Evolutionary conservation across 768 basidiomycete species (phyloP).

Genomic region (Termitomyces sp.): DNA sequence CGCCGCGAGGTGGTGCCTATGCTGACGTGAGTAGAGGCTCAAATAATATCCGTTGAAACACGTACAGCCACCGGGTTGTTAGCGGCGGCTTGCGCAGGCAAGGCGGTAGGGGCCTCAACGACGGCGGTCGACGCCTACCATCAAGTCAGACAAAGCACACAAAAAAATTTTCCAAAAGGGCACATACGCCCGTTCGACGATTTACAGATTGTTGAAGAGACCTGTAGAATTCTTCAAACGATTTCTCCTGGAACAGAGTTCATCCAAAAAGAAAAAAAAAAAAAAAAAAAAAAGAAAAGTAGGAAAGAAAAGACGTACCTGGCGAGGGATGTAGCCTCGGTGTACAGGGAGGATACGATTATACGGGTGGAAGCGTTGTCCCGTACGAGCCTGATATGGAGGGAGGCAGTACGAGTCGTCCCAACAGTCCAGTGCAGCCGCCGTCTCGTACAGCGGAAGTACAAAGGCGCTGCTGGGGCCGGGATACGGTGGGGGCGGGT

Average conservation of each 20-base stretch:
- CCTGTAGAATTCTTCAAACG: not conserved
- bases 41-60: not conserved
- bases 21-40: not conserved
- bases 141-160: not conserved
- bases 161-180: not conserved
- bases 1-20: not conserved
- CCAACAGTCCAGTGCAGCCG: constrained; percentile 1
- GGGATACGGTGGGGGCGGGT: constrained; percentile 1
- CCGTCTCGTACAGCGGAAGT: constrained; percentile 4
- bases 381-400: constrained; percentile 6
- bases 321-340: not conserved
- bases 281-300: not conserved
- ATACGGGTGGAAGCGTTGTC: constrained; percentile 10
- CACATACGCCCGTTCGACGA: not conserved
- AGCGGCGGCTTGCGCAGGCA: too few relatives aligned
- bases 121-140: not conserved
- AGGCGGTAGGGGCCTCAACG: too few relatives aligned
- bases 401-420: constrained; percentile 11
- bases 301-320: not conserved
- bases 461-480: not conserved
- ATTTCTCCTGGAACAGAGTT: not conserved
- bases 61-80: not conserved
- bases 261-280: not conserved
- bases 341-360: not conserved
- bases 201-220: not conserved